Conservation (phyloP, 208 protist genomes). For the Crithidia acanthocephali region DNA sequence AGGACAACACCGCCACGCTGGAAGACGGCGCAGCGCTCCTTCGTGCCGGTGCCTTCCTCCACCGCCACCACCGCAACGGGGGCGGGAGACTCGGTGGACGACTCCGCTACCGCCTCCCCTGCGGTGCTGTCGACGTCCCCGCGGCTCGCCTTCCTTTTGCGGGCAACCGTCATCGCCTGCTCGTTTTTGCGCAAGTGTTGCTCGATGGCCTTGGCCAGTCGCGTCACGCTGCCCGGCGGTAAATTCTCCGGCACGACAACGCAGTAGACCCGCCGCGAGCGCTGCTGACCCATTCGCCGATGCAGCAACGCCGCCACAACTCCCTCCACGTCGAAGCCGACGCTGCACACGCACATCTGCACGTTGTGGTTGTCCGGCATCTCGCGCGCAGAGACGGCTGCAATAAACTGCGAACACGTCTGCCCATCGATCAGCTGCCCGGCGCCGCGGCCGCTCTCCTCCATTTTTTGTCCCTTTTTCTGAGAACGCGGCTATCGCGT, state of each 20-base stretch:
- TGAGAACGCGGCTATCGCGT: no score
- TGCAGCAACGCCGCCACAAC: constrained; percentile 47
- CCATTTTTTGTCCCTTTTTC: not conserved
- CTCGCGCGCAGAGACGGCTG: constrained; percentile 35
- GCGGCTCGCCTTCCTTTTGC: not conserved
- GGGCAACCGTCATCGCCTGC: no score
- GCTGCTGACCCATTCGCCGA: constrained; percentile 14
- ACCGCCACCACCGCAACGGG: constrained; percentile 45
- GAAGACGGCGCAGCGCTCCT: constrained; percentile 68
- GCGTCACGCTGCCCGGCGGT: constrained; percentile 86
- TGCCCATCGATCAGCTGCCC: constrained; percentile 1
- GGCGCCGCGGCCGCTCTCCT: not conserved
- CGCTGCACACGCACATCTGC: constrained; percentile 72
- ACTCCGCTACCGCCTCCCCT: not conserved
- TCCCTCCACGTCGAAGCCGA: constrained; percentile 63
- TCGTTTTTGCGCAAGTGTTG: constrained; percentile 14
- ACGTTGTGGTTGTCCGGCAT: constrained; percentile 48
- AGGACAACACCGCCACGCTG: constrained; percentile 70
- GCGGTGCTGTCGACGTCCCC: not conserved
- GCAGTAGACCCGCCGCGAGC: constrained; percentile 37
- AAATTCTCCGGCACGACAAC: constrained; percentile 95
- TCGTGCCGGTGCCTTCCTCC: constrained; percentile 65
- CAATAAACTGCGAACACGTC: constrained; percentile 46
- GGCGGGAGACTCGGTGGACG: not conserved
- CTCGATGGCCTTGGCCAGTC: constrained; percentile 74